These are phyloP conservation scores for Sporisorium exsertum DNA, from an alignment of 1,284 basidiomycete species.

Conservation along the genomic window DNA sequence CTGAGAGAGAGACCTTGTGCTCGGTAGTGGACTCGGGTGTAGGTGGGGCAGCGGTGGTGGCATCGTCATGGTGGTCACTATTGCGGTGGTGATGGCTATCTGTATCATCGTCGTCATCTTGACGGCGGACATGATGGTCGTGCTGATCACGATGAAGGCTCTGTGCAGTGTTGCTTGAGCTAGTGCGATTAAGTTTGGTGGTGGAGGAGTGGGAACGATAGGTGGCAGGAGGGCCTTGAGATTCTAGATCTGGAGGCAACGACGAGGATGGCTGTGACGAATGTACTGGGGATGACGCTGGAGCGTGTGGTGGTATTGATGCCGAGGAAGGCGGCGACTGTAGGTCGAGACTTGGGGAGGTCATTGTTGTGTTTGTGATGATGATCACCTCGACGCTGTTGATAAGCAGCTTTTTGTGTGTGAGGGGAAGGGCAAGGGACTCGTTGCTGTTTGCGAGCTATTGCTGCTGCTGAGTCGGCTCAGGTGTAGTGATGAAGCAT, in stretches of 20 bases:
- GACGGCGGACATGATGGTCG: not conserved
- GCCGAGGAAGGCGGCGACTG: not conserved
- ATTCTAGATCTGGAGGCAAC: slow-evolving; percentile 24
- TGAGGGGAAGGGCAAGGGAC: not conserved
- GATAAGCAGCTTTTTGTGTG: too few species aligned
- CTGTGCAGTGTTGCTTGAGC: slow-evolving; percentile 9
- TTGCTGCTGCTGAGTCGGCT: not conserved
- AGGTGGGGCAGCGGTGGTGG: slow-evolving; percentile 25
- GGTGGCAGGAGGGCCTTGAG: slow-evolving; percentile 1
- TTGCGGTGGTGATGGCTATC: not conserved
- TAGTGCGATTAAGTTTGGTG: slow-evolving; percentile 15
- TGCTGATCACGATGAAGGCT: slow-evolving; percentile 14
- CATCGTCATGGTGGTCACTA: slow-evolving; percentile 16
- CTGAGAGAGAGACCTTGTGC: slow-evolving; percentile 72
- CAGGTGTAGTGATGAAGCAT: not conserved
- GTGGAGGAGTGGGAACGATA: slow-evolving; percentile 7
- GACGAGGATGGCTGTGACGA: slow-evolving; percentile 9
- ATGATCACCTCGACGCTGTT: not conserved
- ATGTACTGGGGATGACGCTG: slow-evolving; percentile 16
- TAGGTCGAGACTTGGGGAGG: slow-evolving; percentile 7
- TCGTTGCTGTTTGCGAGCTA: not conserved
- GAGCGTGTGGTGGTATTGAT: slow-evolving; percentile 2
- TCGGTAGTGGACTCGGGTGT: slow-evolving; percentile 37
- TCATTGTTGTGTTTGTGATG: slow-evolving; percentile 10
- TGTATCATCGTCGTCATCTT: not conserved